phyloP scores from a whole-genome alignment of 2,329 filamentous ascomycete species.

The Pleomassaria siparia region DNA sequence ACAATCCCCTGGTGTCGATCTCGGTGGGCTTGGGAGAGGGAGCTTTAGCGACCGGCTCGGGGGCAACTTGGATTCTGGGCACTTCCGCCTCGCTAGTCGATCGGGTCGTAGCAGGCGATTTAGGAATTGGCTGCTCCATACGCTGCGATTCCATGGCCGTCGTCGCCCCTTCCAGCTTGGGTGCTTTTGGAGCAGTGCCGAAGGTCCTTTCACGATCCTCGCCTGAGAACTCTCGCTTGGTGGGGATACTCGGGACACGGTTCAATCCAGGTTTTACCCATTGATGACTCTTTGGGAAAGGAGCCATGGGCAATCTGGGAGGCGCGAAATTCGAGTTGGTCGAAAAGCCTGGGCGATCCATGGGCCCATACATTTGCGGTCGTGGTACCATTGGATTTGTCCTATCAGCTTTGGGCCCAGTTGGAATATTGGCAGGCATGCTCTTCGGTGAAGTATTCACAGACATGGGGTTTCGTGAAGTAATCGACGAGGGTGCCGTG shows the following conservation, averaged over 20 bases:
- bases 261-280: constrained; percentile 47
- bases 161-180: constrained; percentile 30
- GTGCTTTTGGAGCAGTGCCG: constrained; percentile 35
- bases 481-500: constrained; percentile 24
- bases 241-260: constrained; percentile 39
- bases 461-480: constrained; percentile 45
- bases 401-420: constrained; percentile 43
- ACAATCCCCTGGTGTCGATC: constrained; percentile 35
- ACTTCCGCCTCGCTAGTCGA: constrained; percentile 17
- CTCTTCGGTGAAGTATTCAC: constrained; percentile 41
- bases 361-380: constrained; percentile 34
- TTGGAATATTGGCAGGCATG: constrained; percentile 41
- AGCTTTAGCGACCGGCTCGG: constrained; percentile 22
- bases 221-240: constrained; percentile 48
- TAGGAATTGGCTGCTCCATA: constrained; percentile 25
- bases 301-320: constrained; percentile 35
- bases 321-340: constrained; percentile 23
- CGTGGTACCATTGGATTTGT: constrained; percentile 29
- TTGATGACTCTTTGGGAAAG: constrained; percentile 42
- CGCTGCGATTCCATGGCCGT: constrained; percentile 22
- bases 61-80: constrained; percentile 23
- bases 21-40: constrained; percentile 28
- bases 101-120: constrained; percentile 21
- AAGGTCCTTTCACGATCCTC: constrained; percentile 47
- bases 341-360: constrained; percentile 31